These are phyloP conservation scores for Phytophthora pluvialis DNA, from an alignment of 352 stramenopile species.

Conservation along the genomic window DNA sequence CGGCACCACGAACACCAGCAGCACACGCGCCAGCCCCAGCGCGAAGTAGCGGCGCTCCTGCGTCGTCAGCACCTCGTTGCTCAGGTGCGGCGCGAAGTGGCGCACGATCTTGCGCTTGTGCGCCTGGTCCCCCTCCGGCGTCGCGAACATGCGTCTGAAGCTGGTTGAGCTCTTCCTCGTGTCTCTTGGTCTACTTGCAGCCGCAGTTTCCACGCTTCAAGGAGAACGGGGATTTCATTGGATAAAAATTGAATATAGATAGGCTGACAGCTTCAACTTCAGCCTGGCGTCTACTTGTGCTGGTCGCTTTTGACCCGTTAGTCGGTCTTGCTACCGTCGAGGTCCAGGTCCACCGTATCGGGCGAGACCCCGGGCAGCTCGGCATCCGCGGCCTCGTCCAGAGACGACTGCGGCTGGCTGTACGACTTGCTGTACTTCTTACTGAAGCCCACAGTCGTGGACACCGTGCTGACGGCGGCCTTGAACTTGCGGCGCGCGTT, in stretches of 20 bases:
- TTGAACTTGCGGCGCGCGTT: constrained; percentile 96
- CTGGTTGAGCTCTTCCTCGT: neutral
- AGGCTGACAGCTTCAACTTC: constrained; percentile 27
- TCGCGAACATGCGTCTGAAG: constrained; percentile 33
- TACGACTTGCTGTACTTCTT: constrained; percentile 77
- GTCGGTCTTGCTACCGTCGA: constrained; percentile 34
- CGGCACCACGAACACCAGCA: constrained; percentile 62
- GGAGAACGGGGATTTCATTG: constrained; percentile 25
- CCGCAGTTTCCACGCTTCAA: constrained; percentile 12
- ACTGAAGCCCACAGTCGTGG: constrained; percentile 72
- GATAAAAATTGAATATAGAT: constrained; percentile 39
- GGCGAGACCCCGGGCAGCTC: constrained; percentile 26
- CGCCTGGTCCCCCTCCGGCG: constrained; percentile 44
- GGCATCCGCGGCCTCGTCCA: constrained; percentile 22
- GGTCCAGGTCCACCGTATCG: constrained; percentile 37
- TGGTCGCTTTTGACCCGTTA: constrained; percentile 6
- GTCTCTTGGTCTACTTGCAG: constrained; percentile 18
- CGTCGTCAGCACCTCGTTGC: constrained; percentile 48
- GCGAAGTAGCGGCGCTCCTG: constrained; percentile 70
- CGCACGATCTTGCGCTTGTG: constrained; percentile 80
- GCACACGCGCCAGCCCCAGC: constrained; percentile 55
- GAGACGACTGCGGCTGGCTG: constrained; percentile 45
- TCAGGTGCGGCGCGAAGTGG: constrained; percentile 72
- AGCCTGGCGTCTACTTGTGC: constrained; percentile 18
- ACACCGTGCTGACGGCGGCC: constrained; percentile 90